Evolutionary conservation across 495 filamentous ascomycete genomes (phyloP), one percentile per base, ranked within the genome.

Genomic region (Podospora comata): DNA sequence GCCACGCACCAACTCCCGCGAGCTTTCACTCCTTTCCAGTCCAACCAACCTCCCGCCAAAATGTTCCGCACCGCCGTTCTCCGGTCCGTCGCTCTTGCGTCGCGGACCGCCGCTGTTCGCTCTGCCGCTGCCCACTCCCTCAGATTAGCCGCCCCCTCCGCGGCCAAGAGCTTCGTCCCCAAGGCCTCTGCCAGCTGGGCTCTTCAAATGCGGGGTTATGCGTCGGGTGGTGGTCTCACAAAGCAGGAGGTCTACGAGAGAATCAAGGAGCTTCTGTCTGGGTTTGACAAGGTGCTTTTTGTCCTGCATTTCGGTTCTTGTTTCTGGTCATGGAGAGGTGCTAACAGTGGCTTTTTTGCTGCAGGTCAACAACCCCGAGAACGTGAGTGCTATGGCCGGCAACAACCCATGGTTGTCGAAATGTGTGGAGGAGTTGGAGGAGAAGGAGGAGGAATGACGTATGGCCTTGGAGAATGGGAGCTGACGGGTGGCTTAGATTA

Each of bases 201-300:
- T 77, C 9, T 48, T 13, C 84, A 85, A 67, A 81, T 91, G 73
- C 86, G 95, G 77, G 89, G 86, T 82, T 99, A 99, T 84, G 94
- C 94, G 60, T 91, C 95, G 58, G 87, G 85, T 59, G 88, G 88
- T 66, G 89, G 88, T 57, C 83, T 97, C 57, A 82, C 85, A 67
- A 91, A 92, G 85, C 82, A 87, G 11, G 93, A 97, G 80, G 90
- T 97, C 67, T 90, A 96, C 81, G 91, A 91, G 62, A 89, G 95
- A 75, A 98, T 99, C 86, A 86, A 96, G 81, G 89, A 91, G 82
- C 85, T 99, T 67, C 80, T 99, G 79, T 90, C 90, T 78, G 92
- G 91, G 78, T 99, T 98, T 82, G 95, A 99, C 84, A 99, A 99
- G 90, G 95, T 97, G 80, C 73, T 89, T 75, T 69, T 54, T 68